Conservation (phyloP, 495 filamentous ascomycete genomes). For the Talaromyces ruber region DNA sequence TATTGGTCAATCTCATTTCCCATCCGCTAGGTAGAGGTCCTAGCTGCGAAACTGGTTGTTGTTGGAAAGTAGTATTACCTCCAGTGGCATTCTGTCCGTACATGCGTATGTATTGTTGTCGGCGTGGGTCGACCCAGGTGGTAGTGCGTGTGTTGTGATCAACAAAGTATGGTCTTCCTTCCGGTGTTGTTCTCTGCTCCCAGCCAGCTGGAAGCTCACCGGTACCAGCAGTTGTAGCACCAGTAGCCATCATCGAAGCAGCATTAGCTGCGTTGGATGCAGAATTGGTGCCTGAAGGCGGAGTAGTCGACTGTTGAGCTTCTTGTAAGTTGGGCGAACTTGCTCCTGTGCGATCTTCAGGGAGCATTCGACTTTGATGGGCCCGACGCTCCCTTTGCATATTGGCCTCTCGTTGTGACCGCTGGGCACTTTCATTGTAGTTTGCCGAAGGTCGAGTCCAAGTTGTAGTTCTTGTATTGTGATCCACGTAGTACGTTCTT, state of each 20-base stretch:
- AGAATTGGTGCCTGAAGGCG: slow-evolving; percentile 31
- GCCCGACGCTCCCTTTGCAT: slow-evolving; percentile 85
- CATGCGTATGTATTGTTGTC: slow-evolving; percentile 97
- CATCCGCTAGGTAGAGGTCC: slow-evolving; percentile 95
- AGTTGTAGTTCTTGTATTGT: slow-evolving; percentile 93
- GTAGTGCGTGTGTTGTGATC: slow-evolving; percentile 98
- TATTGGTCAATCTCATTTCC: slow-evolving; percentile 99
- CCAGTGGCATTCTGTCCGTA: slow-evolving; percentile 73
- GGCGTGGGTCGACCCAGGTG: slow-evolving; percentile 97
- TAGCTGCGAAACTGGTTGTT: slow-evolving; percentile 94
- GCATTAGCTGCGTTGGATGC: slow-evolving; percentile 48
- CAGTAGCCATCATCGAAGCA: slow-evolving; percentile 86
- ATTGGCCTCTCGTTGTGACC: slow-evolving; percentile 72
- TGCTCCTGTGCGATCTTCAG: slow-evolving; percentile 89
- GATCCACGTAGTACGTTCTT: slow-evolving; percentile 98
- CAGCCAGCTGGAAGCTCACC: slow-evolving; percentile 93
- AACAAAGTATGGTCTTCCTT: slow-evolving; percentile 95
- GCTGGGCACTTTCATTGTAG: slow-evolving; percentile 71
- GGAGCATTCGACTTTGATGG: slow-evolving; percentile 91
- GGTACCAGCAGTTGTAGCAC: slow-evolving; percentile 87
- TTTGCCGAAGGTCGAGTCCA: slow-evolving; percentile 83
- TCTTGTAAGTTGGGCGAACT: slow-evolving; percentile 78
- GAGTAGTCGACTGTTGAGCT: slow-evolving; percentile 45
- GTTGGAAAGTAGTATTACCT: slow-evolving; percentile 79
- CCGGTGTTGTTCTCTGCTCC: slow-evolving; percentile 92